phyloP scores from a whole-genome alignment of 306 rosid species.

The Begonia masoniana region DNA sequence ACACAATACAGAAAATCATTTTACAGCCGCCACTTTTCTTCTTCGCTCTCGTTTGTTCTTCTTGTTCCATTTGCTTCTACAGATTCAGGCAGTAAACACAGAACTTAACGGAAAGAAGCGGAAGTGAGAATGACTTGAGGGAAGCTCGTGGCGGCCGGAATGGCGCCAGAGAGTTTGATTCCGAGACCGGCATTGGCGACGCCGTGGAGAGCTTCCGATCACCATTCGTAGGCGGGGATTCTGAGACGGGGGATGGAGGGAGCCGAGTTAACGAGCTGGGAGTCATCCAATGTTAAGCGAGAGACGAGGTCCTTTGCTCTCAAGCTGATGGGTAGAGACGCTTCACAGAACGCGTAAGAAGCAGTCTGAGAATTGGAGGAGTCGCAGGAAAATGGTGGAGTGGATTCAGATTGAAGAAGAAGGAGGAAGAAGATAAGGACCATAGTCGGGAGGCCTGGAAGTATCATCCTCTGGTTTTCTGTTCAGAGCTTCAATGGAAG shows the following conservation, averaged over 20 bases:
- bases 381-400: constrained; percentile 64
- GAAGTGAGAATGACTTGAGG: constrained; percentile 94
- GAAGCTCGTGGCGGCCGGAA: constrained; percentile 59
- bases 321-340: constrained; percentile 29
- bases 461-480: no score
- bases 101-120: constrained; percentile 57
- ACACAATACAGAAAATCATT: no score
- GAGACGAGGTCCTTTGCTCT: constrained; percentile 61
- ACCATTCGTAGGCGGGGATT: constrained; percentile 72
- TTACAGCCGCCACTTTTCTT: no score
- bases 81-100: no score
- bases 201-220: constrained; percentile 77
- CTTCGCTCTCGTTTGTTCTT: no score
- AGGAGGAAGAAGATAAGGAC: background rate
- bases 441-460: background rate
- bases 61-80: no score
- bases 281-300: constrained; percentile 75
- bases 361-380: constrained; percentile 43
- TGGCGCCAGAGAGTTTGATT: no score
- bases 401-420: constrained; percentile 12
- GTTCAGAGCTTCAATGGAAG: no score
- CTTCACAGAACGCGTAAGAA: constrained; percentile 60
- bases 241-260: constrained; percentile 79
- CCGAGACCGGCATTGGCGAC: no score
- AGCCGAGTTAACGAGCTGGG: constrained; percentile 76